Conservation (phyloP, 2,329 filamentous ascomycete species). For the Neofusicoccum parvum region DNA sequence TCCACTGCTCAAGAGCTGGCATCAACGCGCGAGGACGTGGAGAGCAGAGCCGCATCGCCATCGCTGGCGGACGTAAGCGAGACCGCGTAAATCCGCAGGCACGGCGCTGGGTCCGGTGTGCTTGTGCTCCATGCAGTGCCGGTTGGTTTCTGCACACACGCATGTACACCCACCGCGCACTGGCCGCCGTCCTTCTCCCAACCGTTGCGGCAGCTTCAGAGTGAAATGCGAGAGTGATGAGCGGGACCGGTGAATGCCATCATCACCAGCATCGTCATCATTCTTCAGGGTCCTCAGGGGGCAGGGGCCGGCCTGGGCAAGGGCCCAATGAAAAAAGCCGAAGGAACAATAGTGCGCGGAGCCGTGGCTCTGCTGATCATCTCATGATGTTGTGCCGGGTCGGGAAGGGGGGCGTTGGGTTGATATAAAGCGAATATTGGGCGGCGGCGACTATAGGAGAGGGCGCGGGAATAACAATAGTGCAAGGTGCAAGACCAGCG, state of each 20-base stretch:
- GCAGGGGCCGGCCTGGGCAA: slow-evolving; percentile 2
- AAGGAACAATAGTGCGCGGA: background rate
- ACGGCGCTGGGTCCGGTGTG: slow-evolving; percentile 10
- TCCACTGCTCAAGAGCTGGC: background rate
- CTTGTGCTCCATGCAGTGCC: background rate
- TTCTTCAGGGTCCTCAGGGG: slow-evolving; percentile 8
- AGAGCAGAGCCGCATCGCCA: background rate
- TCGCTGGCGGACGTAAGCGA: slow-evolving; percentile 3
- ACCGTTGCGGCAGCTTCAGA: background rate
- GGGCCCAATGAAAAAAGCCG: background rate
- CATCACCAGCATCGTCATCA: background rate
- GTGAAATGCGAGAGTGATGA: background rate
- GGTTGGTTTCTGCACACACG: background rate
- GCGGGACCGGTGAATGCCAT: background rate
- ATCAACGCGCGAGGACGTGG: background rate
- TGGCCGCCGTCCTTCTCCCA: background rate
- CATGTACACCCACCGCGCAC: background rate
- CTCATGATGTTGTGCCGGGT: background rate
- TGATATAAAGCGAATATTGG: background rate
- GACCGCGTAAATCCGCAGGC: slow-evolving; percentile 10
- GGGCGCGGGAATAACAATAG: background rate
- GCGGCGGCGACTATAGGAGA: background rate
- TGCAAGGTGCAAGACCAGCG: background rate
- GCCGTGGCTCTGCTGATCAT: slow-evolving; percentile 8
- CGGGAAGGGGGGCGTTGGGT: background rate